Conservation (phyloP, 169 alveolate species). For the Cryptosporidium sp. region DNA sequence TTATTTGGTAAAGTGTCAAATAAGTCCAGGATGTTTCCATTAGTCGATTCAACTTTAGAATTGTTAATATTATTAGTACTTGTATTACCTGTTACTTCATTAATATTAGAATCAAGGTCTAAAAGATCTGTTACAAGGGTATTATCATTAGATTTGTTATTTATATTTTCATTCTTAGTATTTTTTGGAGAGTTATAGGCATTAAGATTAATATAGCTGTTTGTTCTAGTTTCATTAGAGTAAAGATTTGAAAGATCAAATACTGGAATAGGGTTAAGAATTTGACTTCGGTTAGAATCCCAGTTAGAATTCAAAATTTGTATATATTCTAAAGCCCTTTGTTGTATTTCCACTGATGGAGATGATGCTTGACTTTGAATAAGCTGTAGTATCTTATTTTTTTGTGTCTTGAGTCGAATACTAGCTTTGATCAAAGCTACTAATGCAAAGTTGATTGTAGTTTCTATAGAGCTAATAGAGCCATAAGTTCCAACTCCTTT, state of each 20-base stretch:
- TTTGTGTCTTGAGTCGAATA: slow-evolving; percentile 27
- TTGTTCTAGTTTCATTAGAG: slow-evolving; percentile 48
- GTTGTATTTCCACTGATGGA: slow-evolving; percentile 39
- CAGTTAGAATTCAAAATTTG: slow-evolving; percentile 48
- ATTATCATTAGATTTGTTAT: neutral
- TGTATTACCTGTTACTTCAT: slow-evolving; percentile 9
- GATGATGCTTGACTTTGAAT: slow-evolving; percentile 24
- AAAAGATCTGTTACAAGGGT: slow-evolving; percentile 47
- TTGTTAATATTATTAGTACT: neutral
- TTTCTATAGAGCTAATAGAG: slow-evolving; percentile 29
- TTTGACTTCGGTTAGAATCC: slow-evolving; percentile 63
- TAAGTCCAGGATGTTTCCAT: slow-evolving; percentile 31
- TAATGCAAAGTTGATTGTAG: slow-evolving; percentile 38
- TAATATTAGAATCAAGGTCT: slow-evolving; percentile 24
- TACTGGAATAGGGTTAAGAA: slow-evolving; percentile 42
- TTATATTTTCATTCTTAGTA: neutral
- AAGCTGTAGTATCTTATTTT: slow-evolving; percentile 9
- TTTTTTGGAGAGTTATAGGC: neutral
- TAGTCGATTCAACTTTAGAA: neutral
- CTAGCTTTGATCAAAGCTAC: slow-evolving; percentile 45
- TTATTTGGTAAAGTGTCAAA: slow-evolving; percentile 17
- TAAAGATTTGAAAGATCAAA: slow-evolving; percentile 47
- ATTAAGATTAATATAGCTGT: slow-evolving; percentile 3
- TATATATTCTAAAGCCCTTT: slow-evolving; percentile 45
- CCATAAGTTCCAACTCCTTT: slow-evolving; percentile 35